These are phyloP conservation scores for Entoloma clypeatum DNA, from an alignment of 1,284 basidiomycete genomes.

Conservation along the genomic window DNA sequence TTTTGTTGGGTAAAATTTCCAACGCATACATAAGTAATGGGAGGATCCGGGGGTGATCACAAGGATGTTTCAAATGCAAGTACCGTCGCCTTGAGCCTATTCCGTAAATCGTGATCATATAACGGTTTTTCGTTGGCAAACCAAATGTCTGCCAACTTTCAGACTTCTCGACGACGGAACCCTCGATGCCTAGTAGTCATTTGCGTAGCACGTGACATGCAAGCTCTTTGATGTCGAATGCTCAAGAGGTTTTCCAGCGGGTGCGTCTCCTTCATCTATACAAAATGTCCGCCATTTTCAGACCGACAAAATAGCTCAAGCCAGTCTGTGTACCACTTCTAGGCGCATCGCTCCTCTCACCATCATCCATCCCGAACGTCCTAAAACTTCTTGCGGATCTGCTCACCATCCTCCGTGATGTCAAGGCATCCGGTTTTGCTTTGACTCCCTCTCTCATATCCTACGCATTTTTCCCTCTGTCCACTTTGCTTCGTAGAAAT, in stretches of 20 bases:
- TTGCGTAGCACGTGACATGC: constrained; percentile 3
- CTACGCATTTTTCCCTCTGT: constrained; percentile 85
- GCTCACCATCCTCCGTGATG: constrained; percentile 39
- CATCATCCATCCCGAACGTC: constrained; percentile 47
- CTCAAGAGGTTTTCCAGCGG: constrained; percentile 31
- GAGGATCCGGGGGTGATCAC: too few species aligned
- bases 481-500: constrained; percentile 76
- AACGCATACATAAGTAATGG: too few species aligned
- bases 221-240: too few species aligned
- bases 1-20: too few species aligned
- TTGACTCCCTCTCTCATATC: constrained; percentile 68
- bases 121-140: not conserved
- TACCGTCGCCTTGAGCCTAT: too few species aligned
- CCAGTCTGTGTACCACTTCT: constrained; percentile 75
- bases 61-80: too few species aligned
- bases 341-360: constrained; percentile 55
- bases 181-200: not conserved
- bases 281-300: not conserved
- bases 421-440: constrained; percentile 33
- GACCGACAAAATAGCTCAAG: constrained; percentile 56
- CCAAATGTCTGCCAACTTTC: not conserved
- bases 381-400: constrained; percentile 54
- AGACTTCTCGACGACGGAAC: constrained; percentile 1
- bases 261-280: constrained; percentile 20
- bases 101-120: not conserved